Evolutionary conservation across 2,329 filamentous ascomycete genomes (phyloP).

Genomic region (Diaporthe caulivora): DNA sequence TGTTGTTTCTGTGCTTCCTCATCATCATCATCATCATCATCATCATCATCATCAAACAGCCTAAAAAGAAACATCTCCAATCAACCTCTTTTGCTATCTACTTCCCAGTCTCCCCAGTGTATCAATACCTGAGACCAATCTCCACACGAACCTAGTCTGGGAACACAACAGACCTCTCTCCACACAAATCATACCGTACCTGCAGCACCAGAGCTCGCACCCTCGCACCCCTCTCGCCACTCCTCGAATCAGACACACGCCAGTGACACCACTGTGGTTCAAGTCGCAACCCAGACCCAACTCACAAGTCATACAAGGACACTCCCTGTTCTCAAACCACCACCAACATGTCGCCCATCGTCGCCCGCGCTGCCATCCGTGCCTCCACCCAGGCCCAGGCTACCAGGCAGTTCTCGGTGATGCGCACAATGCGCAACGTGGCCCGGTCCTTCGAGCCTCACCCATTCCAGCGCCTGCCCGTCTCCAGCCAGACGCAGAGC

Average conservation of each 20-base stretch:
- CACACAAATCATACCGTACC: constrained; percentile 26
- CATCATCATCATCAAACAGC: constrained; percentile 32
- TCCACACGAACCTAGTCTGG: constrained; percentile 13
- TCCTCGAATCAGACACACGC: constrained; percentile 38
- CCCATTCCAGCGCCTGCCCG: constrained; percentile 53
- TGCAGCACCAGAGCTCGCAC: constrained; percentile 25
- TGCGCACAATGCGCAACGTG: constrained; percentile 51
- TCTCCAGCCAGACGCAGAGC: constrained; percentile 44
- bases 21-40: constrained; percentile 30
- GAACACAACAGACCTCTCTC: constrained; percentile 1
- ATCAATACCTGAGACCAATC: not conserved
- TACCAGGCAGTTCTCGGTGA: constrained; percentile 51
- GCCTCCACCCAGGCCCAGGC: constrained; percentile 43
- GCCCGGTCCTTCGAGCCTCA: constrained; percentile 54
- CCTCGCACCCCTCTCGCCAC: constrained; percentile 34
- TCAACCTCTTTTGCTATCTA: constrained; percentile 1
- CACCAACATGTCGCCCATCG: constrained; percentile 50
- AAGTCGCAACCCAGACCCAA: constrained; percentile 20
- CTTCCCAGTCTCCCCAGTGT: constrained; percentile 3
- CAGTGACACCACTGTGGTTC: constrained; percentile 38
- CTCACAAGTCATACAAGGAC: constrained; percentile 8
- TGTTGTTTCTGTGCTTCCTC: constrained; percentile 22
- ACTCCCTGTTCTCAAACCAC: constrained; percentile 18
- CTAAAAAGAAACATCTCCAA: constrained; percentile 29
- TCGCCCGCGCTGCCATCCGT: constrained; percentile 51